A percentile compares a stretch with the other conserved stretches of the same genome.
phyloP scores from a whole-genome alignment of 306 rosid genomes.

The Rosa rugosa region DNA sequence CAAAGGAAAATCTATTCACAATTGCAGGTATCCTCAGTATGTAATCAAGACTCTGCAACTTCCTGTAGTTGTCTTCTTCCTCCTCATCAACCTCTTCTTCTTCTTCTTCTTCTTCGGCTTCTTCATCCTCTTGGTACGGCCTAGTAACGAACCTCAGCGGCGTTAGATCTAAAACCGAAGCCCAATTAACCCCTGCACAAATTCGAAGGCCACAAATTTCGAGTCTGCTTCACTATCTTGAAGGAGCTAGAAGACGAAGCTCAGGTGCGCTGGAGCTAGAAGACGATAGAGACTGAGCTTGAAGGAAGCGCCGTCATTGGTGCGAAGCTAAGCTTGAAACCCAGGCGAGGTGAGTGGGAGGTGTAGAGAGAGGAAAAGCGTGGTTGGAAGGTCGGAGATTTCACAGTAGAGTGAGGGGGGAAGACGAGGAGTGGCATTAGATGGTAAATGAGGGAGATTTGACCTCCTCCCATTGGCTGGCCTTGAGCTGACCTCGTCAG shows the following conservation, averaged over 20 bases:
- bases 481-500: constrained; percentile 70
- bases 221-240: constrained; percentile 5
- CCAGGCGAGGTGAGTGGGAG: background rate
- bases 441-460: constrained; percentile 32
- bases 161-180: constrained; percentile 37
- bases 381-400: constrained; percentile 28
- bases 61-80: constrained; percentile 13
- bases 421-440: constrained; percentile 47
- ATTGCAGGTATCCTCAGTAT: constrained; percentile 35
- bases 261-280: constrained; percentile 11
- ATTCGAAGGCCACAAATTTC: constrained; percentile 3
- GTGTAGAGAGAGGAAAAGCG: background rate
- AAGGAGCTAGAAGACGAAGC: too few relatives aligned
- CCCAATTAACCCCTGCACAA: constrained; percentile 12
- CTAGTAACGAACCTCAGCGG: constrained; percentile 20
- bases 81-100: constrained; percentile 19
- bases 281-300: constrained; percentile 25
- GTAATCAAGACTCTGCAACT: constrained; percentile 46
- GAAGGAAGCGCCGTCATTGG: constrained; percentile 13
- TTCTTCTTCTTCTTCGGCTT: background rate
- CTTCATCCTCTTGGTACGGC: too few relatives aligned
- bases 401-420: constrained; percentile 31
- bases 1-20: constrained; percentile 27
- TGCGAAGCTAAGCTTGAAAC: background rate
- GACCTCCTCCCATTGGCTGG: constrained; percentile 88